A percentile compares a stretch with the other conserved stretches of the same genome.
phyloP scores from a whole-genome alignment of 164 flowering plant species.

The Santalum album region DNA sequence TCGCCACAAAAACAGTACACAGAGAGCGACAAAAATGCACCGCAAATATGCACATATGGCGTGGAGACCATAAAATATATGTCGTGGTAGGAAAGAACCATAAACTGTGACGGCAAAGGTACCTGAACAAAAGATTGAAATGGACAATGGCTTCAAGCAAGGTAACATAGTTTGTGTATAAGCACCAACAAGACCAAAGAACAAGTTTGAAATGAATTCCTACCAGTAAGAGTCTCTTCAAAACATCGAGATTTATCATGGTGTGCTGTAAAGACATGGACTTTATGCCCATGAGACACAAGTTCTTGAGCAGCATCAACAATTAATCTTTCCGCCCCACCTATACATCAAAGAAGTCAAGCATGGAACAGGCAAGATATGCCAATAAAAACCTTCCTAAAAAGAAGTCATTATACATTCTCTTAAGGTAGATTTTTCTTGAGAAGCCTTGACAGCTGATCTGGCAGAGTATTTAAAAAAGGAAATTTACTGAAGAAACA shows the following conservation, averaged over 20 bases:
- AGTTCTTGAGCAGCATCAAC: constrained; percentile 3
- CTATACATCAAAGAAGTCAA: background rate
- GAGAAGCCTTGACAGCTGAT: no score
- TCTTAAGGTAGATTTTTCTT: no score
- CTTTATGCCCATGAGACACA: background rate
- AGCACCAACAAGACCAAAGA: no score
- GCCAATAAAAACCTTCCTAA: background rate
- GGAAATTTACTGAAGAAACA: no score
- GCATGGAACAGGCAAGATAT: background rate
- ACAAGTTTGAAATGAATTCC: no score
- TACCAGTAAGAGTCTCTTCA: constrained; percentile 2
- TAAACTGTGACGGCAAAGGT: background rate
- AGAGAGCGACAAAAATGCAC: constrained; percentile 1
- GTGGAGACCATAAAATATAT: background rate
- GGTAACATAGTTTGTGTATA: no score
- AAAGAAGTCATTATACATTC: background rate
- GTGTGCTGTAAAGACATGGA: constrained; percentile 3
- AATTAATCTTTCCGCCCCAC: constrained; percentile 4
- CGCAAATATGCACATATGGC: background rate
- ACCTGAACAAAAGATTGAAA: background rate
- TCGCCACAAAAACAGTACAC: constrained; percentile 1
- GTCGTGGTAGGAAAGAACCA: constrained; percentile 1
- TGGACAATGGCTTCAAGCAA: background rate
- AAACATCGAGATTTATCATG: constrained; percentile 3
- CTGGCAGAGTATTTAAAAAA: no score